These are phyloP conservation scores for Hondaea fermentalgiana DNA, from an alignment of 108 stramenopile species.

Conservation along the genomic window DNA sequence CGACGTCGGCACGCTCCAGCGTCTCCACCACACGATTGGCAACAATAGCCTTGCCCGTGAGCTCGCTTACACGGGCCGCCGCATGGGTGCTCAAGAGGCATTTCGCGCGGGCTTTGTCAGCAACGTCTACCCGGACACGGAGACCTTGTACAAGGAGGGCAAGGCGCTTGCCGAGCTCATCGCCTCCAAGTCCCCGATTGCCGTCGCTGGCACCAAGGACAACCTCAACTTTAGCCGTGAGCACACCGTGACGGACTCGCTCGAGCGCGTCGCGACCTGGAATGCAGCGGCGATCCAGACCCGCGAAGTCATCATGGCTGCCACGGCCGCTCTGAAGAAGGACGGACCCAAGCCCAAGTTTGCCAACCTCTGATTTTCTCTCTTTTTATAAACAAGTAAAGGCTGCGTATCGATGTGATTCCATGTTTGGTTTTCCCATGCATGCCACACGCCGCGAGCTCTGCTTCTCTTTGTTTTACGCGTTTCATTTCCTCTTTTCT, in stretches of 20 bases:
- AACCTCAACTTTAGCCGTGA: slow-evolving; percentile 44
- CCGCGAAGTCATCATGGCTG: slow-evolving; percentile 26
- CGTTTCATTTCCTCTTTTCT: too few species aligned
- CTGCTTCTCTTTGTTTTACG: too few species aligned
- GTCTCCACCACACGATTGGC: slow-evolving; percentile 46
- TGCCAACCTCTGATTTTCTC: slow-evolving; percentile 27
- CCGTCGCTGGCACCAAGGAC: slow-evolving; percentile 43
- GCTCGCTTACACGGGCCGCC: slow-evolving; percentile 42
- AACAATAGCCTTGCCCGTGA: slow-evolving; percentile 42
- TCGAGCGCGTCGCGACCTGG: slow-evolving; percentile 37
- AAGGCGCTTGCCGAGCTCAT: slow-evolving; percentile 29
- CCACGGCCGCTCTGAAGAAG: slow-evolving; percentile 20
- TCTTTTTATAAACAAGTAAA: too few species aligned
- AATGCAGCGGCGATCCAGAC: slow-evolving; percentile 41
- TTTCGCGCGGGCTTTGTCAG: slow-evolving; percentile 11
- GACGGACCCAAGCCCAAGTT: slow-evolving; percentile 17
- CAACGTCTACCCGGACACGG: neutral
- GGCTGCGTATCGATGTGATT: too few species aligned
- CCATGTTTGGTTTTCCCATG: too few species aligned
- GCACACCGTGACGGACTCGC: slow-evolving; percentile 23
- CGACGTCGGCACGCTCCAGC: slow-evolving; percentile 49
- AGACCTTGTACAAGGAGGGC: slow-evolving; percentile 21
- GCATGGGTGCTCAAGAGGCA: slow-evolving; percentile 18
- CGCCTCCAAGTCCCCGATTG: slow-evolving; percentile 37
- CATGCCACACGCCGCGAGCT: too few species aligned